These are phyloP conservation scores for Paramecium pentaurelia DNA, from an alignment of 73 alveolate species.

Conservation along the genomic window DNA sequence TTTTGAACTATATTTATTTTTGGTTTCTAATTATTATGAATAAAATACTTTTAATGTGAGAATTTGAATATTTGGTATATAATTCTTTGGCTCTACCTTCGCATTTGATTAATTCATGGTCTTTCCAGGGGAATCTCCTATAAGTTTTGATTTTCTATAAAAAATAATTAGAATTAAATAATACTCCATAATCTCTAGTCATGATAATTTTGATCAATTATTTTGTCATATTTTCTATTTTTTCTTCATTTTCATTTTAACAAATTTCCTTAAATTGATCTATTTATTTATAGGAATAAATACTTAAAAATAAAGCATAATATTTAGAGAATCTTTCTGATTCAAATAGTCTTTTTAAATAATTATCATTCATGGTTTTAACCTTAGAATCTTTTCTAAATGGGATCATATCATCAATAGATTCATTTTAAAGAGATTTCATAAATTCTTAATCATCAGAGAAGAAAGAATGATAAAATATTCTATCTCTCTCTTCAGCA, in stretches of 20 bases:
- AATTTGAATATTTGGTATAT: not conserved
- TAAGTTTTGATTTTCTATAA: conserved; percentile 33
- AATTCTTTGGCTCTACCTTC: conserved; percentile 30
- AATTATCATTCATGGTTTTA: conserved; percentile 40
- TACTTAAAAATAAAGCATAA: not conserved
- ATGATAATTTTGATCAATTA: conserved; percentile 1
- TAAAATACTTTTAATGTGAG: not conserved
- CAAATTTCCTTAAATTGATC: conserved; percentile 21
- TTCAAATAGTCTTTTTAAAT: conserved; percentile 2
- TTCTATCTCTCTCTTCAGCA: conserved; percentile 42
- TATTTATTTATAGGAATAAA: not conserved
- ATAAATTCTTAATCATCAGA: not conserved
- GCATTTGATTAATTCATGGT: conserved; percentile 24
- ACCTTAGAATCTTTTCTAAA: conserved; percentile 43
- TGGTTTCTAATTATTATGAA: not conserved
- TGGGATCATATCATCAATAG: conserved; percentile 42
- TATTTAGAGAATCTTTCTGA: not conserved
- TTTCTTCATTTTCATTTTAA: not conserved
- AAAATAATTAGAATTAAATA: not conserved
- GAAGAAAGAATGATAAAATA: conserved; percentile 15
- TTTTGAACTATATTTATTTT: not conserved
- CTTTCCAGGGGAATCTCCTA: conserved; percentile 50
- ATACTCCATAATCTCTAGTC: conserved; percentile 42
- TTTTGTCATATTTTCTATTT: conserved; percentile 30
- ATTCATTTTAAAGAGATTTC: not conserved